Conservation (phyloP, 1,284 basidiomycete species). For the Chondrostereum purpureum region DNA sequence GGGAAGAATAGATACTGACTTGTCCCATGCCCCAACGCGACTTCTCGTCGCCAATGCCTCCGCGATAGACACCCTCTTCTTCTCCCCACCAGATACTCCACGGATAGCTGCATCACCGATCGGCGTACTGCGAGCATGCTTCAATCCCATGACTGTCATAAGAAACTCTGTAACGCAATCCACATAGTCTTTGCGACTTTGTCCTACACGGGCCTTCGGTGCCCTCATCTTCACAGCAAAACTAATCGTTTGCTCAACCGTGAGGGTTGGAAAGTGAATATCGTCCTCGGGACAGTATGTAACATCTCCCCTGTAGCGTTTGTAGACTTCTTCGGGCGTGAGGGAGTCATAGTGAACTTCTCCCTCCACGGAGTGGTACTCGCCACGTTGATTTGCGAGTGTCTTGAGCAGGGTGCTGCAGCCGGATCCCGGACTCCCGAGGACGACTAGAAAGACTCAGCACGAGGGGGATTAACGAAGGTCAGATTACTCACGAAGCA, state of each 20-base stretch:
- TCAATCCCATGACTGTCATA: conserved; percentile 67
- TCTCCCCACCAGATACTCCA: conserved; percentile 79
- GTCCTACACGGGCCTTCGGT: conserved; percentile 37
- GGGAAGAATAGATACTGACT: conserved; percentile 21
- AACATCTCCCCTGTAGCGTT: conserved; percentile 54
- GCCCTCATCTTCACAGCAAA: conserved; percentile 53
- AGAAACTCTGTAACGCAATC: conserved; percentile 21
- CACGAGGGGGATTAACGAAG: background rate
- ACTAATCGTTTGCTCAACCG: conserved; percentile 56
- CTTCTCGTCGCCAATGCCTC: conserved; percentile 41
- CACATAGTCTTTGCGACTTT: conserved; percentile 39
- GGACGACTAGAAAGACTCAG: conserved; percentile 32
- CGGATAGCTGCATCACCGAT: conserved; percentile 74
- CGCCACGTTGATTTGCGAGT: conserved; percentile 46
- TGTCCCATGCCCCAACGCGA: conserved; percentile 50
- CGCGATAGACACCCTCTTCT: conserved; percentile 63
- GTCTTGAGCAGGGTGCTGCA: conserved; percentile 56
- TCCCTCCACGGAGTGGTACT: conserved; percentile 51
- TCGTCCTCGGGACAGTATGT: conserved; percentile 62
- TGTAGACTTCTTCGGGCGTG: conserved; percentile 36
- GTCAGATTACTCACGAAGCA: conserved; percentile 31
- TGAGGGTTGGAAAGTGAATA: conserved; percentile 65
- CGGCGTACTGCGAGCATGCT: conserved; percentile 49
- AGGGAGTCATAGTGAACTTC: conserved; percentile 60
- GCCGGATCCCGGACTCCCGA: conserved; percentile 55